Evolutionary conservation across 2,329 filamentous ascomycete species (phyloP).

Genomic region (Ophiocordyceps unilateralis): DNA sequence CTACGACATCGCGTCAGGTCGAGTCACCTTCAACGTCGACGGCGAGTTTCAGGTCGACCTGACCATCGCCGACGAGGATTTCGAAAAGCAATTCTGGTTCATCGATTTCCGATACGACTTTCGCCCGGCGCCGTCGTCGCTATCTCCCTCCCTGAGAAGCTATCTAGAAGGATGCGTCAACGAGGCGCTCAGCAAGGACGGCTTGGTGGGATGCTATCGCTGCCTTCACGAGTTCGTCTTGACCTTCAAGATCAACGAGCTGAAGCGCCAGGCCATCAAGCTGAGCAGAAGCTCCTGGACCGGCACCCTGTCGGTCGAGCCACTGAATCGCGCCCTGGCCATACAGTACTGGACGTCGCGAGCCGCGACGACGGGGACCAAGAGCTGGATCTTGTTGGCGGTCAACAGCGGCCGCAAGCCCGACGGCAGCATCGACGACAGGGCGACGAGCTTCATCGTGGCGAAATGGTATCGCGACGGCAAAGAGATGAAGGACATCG

Average conservation of each 20-base stretch:
- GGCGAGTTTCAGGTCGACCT: slow-evolving; percentile 88
- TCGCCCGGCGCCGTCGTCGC: slow-evolving; percentile 41
- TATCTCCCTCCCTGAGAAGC: slow-evolving; percentile 46
- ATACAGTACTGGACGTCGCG: slow-evolving; percentile 80
- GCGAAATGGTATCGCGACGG: slow-evolving; percentile 75
- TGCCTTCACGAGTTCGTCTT: slow-evolving; percentile 77
- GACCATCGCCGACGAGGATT: slow-evolving; percentile 74
- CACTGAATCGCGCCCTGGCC: slow-evolving; percentile 63
- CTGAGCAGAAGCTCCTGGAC: slow-evolving; percentile 60
- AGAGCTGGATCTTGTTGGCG: slow-evolving; percentile 85
- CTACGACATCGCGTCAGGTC: slow-evolving; percentile 68
- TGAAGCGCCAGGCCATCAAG: slow-evolving; percentile 59
- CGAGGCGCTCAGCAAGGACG: slow-evolving; percentile 47
- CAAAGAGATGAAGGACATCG: slow-evolving; percentile 51
- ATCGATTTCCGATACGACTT: slow-evolving; percentile 83
- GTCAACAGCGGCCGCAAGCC: slow-evolving; percentile 47
- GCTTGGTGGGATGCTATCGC: slow-evolving; percentile 65
- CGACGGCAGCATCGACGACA: slow-evolving; percentile 20
- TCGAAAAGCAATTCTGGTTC: slow-evolving; percentile 76
- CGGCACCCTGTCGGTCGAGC: slow-evolving; percentile 59
- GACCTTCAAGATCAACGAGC: slow-evolving; percentile 75
- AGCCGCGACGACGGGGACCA: slow-evolving; percentile 32
- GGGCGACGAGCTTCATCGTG: slow-evolving; percentile 35
- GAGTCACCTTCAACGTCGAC: slow-evolving; percentile 70
- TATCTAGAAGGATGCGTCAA: slow-evolving; percentile 60